Base-by-base conservation (phyloP, 768 basidiomycete genomes). In the Royoungia palumana region DNA sequence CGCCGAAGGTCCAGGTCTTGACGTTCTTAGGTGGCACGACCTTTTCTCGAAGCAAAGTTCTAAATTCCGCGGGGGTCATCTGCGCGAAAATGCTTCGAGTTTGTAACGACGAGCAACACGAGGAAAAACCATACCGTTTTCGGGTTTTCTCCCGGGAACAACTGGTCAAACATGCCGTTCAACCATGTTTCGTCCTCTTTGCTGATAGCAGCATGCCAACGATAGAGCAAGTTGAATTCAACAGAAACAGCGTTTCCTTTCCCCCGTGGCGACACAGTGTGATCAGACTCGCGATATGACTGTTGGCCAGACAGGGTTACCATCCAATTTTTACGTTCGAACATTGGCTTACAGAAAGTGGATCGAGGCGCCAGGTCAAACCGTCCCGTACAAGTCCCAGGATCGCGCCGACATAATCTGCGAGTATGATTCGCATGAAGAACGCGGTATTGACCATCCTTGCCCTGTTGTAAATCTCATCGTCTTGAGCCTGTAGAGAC, bases 371-470 rank as follows among this genome's bases (percentile, higher is more conserved):
- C 88, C 88, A 90, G 35, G 69, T 61, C 50, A 68, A 68, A 3
- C 80, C 79, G 54, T 89, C 83, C 27, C 78, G 72, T n/a, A 75
- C 78, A 13, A 88, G 75, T 16, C 82, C 83, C 25, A 90, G 73
- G 54, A 90, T 89, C 17, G 78, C 76, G 16, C 85, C 86, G 16
- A 90, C 82, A 52, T 90, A 90, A 62, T 89, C 87, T 69, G 59
- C 54, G 36, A 89, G 70, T 57, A 88, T 83, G 30, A 84, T 78
- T 51, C 82, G 78, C 76, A 85, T 79, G 56, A 87, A 85, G 57
- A 74, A 83, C 4, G 78, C 83, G 44, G 81, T 83, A 63, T 90
- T 90, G 38, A 89, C 81, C 39, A 89, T 71, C 41, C 88, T 77
- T 10, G 85, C 74, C 24, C 84, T 79, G 49, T 86, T 75, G 70